These are phyloP conservation scores for Blastocystis hominis DNA, from an alignment of 352 stramenopile species.

Conservation along the genomic window DNA sequence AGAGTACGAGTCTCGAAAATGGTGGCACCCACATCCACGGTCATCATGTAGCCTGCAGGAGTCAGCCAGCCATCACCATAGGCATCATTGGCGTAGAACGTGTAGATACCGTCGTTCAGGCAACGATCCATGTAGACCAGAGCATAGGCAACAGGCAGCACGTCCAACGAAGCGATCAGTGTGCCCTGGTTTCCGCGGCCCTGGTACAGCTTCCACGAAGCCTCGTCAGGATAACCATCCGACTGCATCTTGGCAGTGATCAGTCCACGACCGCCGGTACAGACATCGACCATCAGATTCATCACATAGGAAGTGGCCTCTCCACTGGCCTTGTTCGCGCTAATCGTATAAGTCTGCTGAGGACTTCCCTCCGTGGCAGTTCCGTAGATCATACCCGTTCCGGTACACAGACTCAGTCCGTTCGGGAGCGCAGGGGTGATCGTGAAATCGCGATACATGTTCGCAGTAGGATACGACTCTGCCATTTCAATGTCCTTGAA, in stretches of 20 bases:
- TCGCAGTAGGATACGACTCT: background rate
- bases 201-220: background rate
- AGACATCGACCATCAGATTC: background rate
- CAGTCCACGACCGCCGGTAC: background rate
- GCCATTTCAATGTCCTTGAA: constrained; percentile 17
- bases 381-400: background rate
- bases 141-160: background rate
- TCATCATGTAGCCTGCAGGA: background rate
- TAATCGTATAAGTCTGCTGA: background rate
- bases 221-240: background rate
- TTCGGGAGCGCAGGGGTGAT: background rate
- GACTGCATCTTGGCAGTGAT: background rate
- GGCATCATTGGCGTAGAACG: background rate
- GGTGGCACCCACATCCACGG: background rate
- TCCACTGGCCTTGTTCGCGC: background rate
- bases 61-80: background rate
- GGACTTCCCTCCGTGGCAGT: background rate
- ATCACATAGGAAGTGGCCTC: background rate
- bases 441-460: background rate
- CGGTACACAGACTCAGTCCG: background rate
- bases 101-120: background rate
- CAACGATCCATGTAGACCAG: background rate
- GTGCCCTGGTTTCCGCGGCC: background rate
- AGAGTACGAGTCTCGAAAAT: background rate
- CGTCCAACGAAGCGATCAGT: background rate